Evolutionary conservation across 305 asterid species (phyloP), one percentile per base, ranked within the genome.

Genomic region (Caryopteris hybrid): DNA sequence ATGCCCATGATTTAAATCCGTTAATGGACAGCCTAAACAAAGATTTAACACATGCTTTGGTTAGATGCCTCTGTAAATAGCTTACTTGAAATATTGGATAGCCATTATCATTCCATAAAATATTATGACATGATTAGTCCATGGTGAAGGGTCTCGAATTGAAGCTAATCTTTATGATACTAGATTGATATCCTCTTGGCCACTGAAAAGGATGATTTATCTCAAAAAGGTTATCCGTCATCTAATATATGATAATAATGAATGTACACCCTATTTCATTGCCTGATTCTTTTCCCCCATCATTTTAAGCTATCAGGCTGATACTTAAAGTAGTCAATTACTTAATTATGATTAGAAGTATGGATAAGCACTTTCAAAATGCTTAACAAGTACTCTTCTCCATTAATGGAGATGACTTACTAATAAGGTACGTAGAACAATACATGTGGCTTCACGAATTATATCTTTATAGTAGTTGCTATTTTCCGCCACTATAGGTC

Each of bases 401-500:
- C 59, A 33, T 25, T 21, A 22, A 36, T 54, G 33, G 38, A 25
- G 38, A 20, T 21, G 56, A 43, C 50, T 36, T 25, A 57, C 16
- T 57, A 51, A 23, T 27, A 34, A 52, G 58, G 62, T 66, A 9
- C 22, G 42, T 42, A 57, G 22, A 54, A 56, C 46, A 60, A 29
- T 34, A 8, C 55, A 33, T 23, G 41, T 66, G 66, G 64, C 41
- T 33, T 36, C 50, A 18, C 31, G 58, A 62, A 39, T 48, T 27
- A 13, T 13, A 29, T 36, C 14, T 53, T 17, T 60, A 7, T 10
- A 23, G 45, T 58, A 63, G n/a, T 72, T 43, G 21, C 59, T 61
- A 25, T 43, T 58, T 66, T 54, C 29, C 68, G 42, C 47, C 50
- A 53, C 64, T 77, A 34, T 71, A 89, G 97, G 97, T 85, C 66